Evolutionary conservation across 352 stramenopile genomes (phyloP), one percentile per base, ranked within the genome.

Genomic region (Stephanocyclus meneghinianus): DNA sequence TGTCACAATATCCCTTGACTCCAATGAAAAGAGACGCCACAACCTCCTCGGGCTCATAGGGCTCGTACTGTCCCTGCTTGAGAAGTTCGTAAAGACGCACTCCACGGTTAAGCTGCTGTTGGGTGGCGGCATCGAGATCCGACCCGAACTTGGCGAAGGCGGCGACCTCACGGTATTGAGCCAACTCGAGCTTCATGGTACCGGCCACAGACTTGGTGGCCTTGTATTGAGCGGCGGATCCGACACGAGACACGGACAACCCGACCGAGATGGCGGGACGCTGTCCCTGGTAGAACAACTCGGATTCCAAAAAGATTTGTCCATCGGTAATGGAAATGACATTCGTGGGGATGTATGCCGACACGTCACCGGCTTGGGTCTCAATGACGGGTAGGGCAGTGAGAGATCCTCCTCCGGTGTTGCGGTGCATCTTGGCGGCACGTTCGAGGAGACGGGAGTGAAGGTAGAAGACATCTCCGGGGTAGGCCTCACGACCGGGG

Each of bases 241-340:
- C 94, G 71, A 97, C 94, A 83, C 94, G 93, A 71, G 90, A 95
- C 53, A 97, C 94, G 29, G 91, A 96, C 63, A 97, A 83, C 93
- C 94, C 94, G 61, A 96, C 94, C 63, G 92, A 96, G 86, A 97
- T 96, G 63, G 94, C 94, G 53, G 94, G 94, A 78, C 94, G 93
- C 84, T 96, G 93, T 83, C 94, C 94, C 83, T 96, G 92, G 91
- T 97, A 96, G 87, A 97, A 97, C 16, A 97, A 88, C 81, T 97
- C 93, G 51, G 90, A 93, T 84, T 97, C 94, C 59, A 97, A 90
- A 90, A 97, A 97, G 83, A 97, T 97, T 86, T 97, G 94, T 85
- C 94, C 94, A 90, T 97, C 94, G 18, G 94, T 97, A 89, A 97
- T 97, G 78, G 91, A 96, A 90, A 97, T 97, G 29, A 97, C 94